Evolutionary conservation across 1,284 basidiomycete species (phyloP), one percentile per base, ranked within the genome.

Genomic region (Farysia itapuensis): DNA sequence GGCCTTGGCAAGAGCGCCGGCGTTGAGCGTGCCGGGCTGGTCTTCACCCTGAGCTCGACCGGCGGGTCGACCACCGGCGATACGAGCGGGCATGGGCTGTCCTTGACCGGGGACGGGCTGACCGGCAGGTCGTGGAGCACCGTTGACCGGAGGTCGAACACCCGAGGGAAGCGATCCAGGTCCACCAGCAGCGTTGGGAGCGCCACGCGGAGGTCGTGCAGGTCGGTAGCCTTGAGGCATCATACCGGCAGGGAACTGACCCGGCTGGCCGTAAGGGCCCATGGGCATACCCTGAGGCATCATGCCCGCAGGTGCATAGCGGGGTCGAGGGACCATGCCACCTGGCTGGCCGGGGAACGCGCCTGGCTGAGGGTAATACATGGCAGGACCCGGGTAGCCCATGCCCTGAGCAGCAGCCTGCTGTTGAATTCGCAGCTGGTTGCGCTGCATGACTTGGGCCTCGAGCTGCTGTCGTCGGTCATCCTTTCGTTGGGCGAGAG

Each of bases 401-500:
- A 67, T 64, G 29, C 58, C 54, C 54, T 71, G 67, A 36, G 71
- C 73, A 35, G 71, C 71, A 28, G 72, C 67, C 65, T 75, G 72
- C 70, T 76, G 74, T 61, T 76, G 74, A 37, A 76, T 47, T 33
- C 74, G 72, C 25, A 76, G 63, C 65, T 76, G 74, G 72, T 76
- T 76, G 54, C 72, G 72, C 70, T 76, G 74, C 72, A 76, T 74
- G 60, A 76, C 70, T 60, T 98, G 95, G 73, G 89, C 92, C 82
- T 98, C 95, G 72, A 99, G 85, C 79, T 98, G 94, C 80, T 98
- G 95, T 75, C 94, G 86, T 77, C 95, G 89, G 70, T 94, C 90
- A 77, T 99, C 95, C 71, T 94, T 93, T 72, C 94, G 91, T 80
- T 99, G 95, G 68, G 95, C 95, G 54, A 97, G 86, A 41, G 94